Conservation (phyloP, 805 yeast genomes). For the Ogataea philodendri region DNA sequence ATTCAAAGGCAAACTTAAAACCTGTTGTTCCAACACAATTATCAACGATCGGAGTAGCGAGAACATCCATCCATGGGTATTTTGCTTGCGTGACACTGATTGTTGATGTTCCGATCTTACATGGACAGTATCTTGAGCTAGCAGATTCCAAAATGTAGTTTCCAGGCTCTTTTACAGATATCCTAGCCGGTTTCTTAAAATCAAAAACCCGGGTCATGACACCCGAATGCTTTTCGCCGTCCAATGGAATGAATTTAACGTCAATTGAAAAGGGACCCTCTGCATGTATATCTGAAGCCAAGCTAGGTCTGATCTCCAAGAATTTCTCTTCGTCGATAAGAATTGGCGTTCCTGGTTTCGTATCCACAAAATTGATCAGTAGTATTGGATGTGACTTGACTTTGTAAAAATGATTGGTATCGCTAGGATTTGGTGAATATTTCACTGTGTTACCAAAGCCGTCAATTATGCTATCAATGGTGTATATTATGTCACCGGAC, state of each 20-base stretch:
- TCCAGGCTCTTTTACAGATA: slow-evolving; percentile 60
- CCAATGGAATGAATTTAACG: slow-evolving; percentile 32
- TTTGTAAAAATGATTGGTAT: slow-evolving; percentile 40
- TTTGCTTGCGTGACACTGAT: slow-evolving; percentile 45
- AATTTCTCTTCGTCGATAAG: slow-evolving; percentile 33
- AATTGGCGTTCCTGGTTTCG: slow-evolving; percentile 28
- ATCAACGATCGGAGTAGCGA: slow-evolving; percentile 66
- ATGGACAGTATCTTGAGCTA: slow-evolving; percentile 62
- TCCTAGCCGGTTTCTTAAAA: slow-evolving; percentile 27
- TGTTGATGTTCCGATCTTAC: slow-evolving; percentile 58
- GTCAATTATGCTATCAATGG: slow-evolving; percentile 58
- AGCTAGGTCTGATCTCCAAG: slow-evolving; percentile 29
- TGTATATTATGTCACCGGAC: slow-evolving; percentile 55
- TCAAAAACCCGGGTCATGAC: slow-evolving; percentile 29
- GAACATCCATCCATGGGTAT: slow-evolving; percentile 41
- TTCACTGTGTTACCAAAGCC: slow-evolving; percentile 62
- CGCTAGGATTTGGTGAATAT: slow-evolving; percentile 35
- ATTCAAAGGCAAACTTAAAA: slow-evolving; percentile 60
- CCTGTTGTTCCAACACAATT: slow-evolving; percentile 94
- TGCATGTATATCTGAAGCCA: slow-evolving; percentile 26
- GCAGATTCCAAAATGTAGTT: slow-evolving; percentile 55
- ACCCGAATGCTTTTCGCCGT: slow-evolving; percentile 19
- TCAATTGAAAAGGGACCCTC: slow-evolving; percentile 50
- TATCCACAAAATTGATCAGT: slow-evolving; percentile 44
- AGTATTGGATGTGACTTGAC: slow-evolving; percentile 59